These are phyloP conservation scores for Dactylellina haptotyla DNA, from an alignment of 2,329 filamentous ascomycete species.

Conservation along the genomic window DNA sequence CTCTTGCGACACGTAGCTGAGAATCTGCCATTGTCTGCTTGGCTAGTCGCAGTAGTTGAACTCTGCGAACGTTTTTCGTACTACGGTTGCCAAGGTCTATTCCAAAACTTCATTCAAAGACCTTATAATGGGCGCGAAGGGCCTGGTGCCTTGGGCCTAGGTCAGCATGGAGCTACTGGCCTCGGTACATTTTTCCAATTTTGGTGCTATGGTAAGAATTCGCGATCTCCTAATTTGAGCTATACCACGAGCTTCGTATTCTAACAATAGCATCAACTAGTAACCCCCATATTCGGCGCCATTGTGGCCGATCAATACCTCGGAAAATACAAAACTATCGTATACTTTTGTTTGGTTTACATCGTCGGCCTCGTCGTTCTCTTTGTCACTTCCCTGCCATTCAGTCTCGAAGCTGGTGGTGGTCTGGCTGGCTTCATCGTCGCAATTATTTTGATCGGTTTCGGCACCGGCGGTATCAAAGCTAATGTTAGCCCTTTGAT, in stretches of 20 bases:
- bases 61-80: slow-evolving; percentile 70
- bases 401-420: slow-evolving; percentile 65
- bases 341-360: slow-evolving; percentile 69
- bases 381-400: slow-evolving; percentile 67
- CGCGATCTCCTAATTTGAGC: slow-evolving; percentile 70
- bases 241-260: slow-evolving; percentile 68
- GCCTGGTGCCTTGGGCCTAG: slow-evolving; percentile 68
- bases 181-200: slow-evolving; percentile 70
- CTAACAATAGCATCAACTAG: slow-evolving; percentile 65
- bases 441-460: slow-evolving; percentile 71
- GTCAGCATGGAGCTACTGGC: slow-evolving; percentile 68
- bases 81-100: slow-evolving; percentile 68
- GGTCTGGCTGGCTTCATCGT: slow-evolving; percentile 69
- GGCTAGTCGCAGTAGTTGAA: slow-evolving; percentile 69
- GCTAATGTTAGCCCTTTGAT: slow-evolving; percentile 71
- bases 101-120: slow-evolving; percentile 62
- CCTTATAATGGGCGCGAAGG: slow-evolving; percentile 57
- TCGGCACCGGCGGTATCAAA: slow-evolving; percentile 77
- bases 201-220: slow-evolving; percentile 63
- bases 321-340: slow-evolving; percentile 71
- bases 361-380: slow-evolving; percentile 69
- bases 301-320: slow-evolving; percentile 71
- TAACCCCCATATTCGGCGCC: slow-evolving; percentile 69
- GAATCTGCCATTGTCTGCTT: slow-evolving; percentile 68
- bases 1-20: slow-evolving; percentile 68